Conservation (phyloP, 345 rosid genomes). For the Anastatica hierochuntica region DNA sequence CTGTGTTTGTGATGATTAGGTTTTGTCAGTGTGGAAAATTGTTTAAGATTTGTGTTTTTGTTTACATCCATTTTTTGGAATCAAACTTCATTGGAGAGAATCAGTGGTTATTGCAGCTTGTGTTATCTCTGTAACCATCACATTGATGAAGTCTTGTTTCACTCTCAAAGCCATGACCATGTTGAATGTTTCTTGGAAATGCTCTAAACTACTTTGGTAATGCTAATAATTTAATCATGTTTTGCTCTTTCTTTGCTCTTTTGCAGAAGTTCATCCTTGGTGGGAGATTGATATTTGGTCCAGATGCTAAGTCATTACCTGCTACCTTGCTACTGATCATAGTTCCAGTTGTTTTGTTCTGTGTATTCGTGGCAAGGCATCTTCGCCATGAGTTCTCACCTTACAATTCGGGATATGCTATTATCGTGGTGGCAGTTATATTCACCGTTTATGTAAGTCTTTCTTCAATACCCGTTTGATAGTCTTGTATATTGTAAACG, state of each 20-base stretch:
- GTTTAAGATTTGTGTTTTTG: background rate
- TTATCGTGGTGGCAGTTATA: slow-evolving; percentile 58
- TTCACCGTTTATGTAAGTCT: slow-evolving; percentile 72
- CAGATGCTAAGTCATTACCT: slow-evolving; percentile 79
- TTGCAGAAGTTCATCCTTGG: slow-evolving; percentile 75
- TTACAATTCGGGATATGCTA: slow-evolving; percentile 65
- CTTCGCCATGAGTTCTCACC: slow-evolving; percentile 80
- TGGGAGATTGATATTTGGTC: slow-evolving; percentile 96
- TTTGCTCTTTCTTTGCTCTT: slow-evolving; percentile 11
- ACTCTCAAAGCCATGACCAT: background rate
- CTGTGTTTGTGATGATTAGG: background rate
- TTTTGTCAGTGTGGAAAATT: background rate
- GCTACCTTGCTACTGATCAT: slow-evolving; percentile 66
- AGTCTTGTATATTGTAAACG: background rate
- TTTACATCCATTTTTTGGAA: background rate
- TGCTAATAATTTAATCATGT: background rate
- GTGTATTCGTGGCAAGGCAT: slow-evolving; percentile 84
- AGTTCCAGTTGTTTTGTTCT: slow-evolving; percentile 65
- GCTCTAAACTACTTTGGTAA: background rate
- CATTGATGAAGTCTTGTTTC: background rate
- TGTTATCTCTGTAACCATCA: background rate
- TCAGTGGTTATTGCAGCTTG: background rate
- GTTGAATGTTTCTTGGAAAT: background rate
- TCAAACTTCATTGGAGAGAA: background rate
- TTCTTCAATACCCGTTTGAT: slow-evolving; percentile 4